Conservation (phyloP, 2,329 filamentous ascomycete species). For the Aspergillus glaucus region DNA sequence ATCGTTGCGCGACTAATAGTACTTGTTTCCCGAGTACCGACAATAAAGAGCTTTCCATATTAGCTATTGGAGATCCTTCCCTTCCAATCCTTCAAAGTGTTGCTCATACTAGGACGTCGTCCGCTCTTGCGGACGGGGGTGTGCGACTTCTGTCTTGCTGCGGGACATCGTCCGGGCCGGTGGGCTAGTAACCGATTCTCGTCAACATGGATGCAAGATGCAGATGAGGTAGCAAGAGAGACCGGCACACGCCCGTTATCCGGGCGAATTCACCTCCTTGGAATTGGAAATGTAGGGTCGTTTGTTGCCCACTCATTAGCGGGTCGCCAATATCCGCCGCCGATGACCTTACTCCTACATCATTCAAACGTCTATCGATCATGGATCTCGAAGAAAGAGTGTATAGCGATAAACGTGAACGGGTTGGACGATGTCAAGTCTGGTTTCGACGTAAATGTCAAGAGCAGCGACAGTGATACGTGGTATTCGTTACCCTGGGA, state of each 20-base stretch:
- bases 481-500: constrained; percentile 27
- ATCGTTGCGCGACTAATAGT: not conserved
- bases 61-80: constrained; percentile 8
- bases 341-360: constrained; percentile 75
- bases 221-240: constrained; percentile 14
- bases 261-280: constrained; percentile 66
- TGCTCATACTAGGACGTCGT: constrained; percentile 27
- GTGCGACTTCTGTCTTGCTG: constrained; percentile 10
- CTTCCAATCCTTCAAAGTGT: constrained; percentile 27
- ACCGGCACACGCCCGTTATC: constrained; percentile 19
- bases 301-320: constrained; percentile 70
- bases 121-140: constrained; percentile 26
- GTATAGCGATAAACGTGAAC: constrained; percentile 31
- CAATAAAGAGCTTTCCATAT: not conserved
- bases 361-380: constrained; percentile 34
- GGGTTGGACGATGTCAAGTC: constrained; percentile 37
- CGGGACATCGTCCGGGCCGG: not conserved
- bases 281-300: constrained; percentile 72
- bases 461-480: constrained; percentile 22
- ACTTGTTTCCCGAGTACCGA: not conserved
- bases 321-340: constrained; percentile 56
- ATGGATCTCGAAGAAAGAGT: constrained; percentile 27
- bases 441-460: constrained; percentile 40
- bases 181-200: constrained; percentile 9
- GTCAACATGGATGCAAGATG: constrained; percentile 25